phyloP scores from a whole-genome alignment of 129 eudicot species.

The Centaurea solstitialis region DNA sequence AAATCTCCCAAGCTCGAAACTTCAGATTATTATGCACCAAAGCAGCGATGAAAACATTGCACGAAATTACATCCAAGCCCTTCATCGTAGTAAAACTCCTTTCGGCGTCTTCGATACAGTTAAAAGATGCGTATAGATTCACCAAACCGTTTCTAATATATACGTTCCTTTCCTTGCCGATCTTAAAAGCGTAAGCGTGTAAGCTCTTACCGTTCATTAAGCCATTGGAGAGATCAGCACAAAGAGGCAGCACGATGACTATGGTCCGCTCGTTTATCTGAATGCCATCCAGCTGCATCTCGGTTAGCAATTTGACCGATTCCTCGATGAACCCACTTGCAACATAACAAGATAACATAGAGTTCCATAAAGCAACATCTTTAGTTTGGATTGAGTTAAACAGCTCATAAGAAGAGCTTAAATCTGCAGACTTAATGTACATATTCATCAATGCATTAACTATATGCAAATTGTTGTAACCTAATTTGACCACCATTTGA shows the following conservation, averaged over 20 bases:
- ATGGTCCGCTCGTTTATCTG: conserved; percentile 42
- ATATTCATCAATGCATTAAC: conserved; percentile 44
- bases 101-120: conserved; percentile 37
- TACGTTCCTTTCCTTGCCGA: conserved; percentile 39
- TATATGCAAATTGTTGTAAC: conserved; percentile 35
- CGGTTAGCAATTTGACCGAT: conserved; percentile 25
- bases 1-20: conserved; percentile 41
- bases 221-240: conserved; percentile 38
- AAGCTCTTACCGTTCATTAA: conserved; percentile 39
- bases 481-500: conserved; percentile 48
- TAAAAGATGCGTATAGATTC: conserved; percentile 37
- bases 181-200: conserved; percentile 50
- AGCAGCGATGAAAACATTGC: conserved; percentile 44
- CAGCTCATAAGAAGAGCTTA: conserved; percentile 38
- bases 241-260: conserved; percentile 35
- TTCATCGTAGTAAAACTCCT: conserved; percentile 26
- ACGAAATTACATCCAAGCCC: conserved; percentile 43
- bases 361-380: conserved; percentile 59
- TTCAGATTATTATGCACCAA: conserved; percentile 33
- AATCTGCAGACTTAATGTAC: conserved; percentile 36
- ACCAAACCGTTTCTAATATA: conserved; percentile 45
- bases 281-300: conserved; percentile 44
- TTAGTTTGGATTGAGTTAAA: conserved; percentile 34
- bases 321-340: conserved; percentile 39
- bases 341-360: conserved; percentile 44